Conservation (phyloP, 305 asterid genomes). For the Fraxinus velutina region DNA sequence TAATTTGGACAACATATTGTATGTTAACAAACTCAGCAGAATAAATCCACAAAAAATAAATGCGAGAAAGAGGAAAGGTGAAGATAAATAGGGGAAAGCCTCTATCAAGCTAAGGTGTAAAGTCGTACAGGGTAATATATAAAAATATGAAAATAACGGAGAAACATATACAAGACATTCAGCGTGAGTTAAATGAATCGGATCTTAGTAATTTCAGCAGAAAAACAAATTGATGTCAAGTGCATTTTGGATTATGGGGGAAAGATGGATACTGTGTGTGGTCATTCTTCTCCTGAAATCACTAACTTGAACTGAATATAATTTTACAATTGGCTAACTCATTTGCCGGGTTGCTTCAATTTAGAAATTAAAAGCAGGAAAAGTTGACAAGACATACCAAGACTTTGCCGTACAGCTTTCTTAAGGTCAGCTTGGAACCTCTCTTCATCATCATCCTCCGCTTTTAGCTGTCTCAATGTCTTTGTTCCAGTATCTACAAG, state of each 20-base stretch:
- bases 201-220: neutral
- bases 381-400: constrained; percentile 46
- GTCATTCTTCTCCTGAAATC: neutral
- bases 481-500: constrained; percentile 54
- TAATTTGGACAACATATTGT: neutral
- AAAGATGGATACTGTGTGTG: neutral
- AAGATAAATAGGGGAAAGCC: neutral
- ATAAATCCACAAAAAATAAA: neutral
- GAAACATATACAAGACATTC: neutral
- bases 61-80: neutral
- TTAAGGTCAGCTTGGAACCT: constrained; percentile 90
- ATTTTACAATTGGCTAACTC: neutral
- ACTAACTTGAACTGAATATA: neutral
- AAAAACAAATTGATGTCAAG: neutral
- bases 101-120: neutral
- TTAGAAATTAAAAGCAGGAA: constrained; percentile 19
- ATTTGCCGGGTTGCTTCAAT: neutral
- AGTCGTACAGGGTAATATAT: neutral
- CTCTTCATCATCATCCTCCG: constrained; percentile 81
- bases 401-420: constrained; percentile 85
- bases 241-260: neutral
- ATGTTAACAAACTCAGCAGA: neutral
- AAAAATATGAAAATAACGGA: neutral
- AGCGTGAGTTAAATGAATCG: neutral
- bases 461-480: constrained; percentile 62